Conservation (phyloP, 129 eudicot genomes). For the Artemisia annua region DNA sequence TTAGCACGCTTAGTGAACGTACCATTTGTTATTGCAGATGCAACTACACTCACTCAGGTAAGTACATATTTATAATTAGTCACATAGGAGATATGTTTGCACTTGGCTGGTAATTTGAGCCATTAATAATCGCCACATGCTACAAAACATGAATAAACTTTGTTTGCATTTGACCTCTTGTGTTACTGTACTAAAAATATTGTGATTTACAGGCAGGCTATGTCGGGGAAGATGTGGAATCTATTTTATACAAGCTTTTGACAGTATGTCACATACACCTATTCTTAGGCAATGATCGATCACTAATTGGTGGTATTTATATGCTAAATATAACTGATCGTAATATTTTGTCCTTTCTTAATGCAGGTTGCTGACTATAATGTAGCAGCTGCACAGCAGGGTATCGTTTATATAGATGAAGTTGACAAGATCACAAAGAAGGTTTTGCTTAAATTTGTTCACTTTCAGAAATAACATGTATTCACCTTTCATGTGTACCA, state of each 20-base stretch:
- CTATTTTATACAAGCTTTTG: constrained; percentile 72
- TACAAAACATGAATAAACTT: not conserved
- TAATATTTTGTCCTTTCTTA: not conserved
- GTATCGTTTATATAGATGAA: constrained; percentile 82
- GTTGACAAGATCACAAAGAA: constrained; percentile 84
- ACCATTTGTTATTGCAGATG: constrained; percentile 88
- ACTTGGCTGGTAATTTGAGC: no score
- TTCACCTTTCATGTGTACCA: not conserved
- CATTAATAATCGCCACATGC: no score
- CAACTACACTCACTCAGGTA: constrained; percentile 83
- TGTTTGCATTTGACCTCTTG: not conserved
- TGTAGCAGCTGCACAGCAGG: constrained; percentile 87
- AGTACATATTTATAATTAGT: not conserved
- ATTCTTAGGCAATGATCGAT: not conserved
- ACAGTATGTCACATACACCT: constrained; percentile 32
- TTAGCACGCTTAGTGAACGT: constrained; percentile 78
- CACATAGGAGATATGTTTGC: not conserved
- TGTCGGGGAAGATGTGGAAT: constrained; percentile 86
- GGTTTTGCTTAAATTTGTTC: constrained; percentile 24
- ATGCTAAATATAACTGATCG: not conserved
- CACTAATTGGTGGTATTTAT: not conserved
- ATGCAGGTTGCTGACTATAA: constrained; percentile 74
- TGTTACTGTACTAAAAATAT: not conserved
- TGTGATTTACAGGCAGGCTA: constrained; percentile 66
- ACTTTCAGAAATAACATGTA: not conserved